Percentiles rank a stretch among this genome's conserved stretches.
Conservation (phyloP, 1,284 basidiomycete species). For the Ceratobasidium sp. region DNA sequence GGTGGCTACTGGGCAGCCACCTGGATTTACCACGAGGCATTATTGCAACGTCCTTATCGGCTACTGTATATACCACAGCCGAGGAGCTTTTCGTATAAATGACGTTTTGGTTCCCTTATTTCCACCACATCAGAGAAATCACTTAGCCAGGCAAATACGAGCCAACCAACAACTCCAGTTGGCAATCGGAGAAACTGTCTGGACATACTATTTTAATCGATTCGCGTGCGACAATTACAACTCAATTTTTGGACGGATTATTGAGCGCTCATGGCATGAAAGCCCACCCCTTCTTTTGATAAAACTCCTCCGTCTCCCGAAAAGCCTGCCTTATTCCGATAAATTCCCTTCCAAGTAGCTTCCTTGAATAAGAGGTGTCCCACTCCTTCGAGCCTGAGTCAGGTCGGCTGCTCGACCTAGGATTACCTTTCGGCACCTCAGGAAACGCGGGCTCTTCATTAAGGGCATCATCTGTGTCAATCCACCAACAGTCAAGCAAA, state of each 20-base stretch:
- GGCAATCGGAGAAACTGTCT: too few species aligned
- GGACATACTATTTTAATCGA: too few species aligned
- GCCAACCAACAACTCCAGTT: too few species aligned
- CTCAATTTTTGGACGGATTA: background rate
- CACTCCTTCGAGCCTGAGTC: constrained; percentile 20
- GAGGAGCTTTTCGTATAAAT: too few species aligned
- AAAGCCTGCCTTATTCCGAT: constrained; percentile 29
- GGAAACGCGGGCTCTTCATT: constrained; percentile 31
- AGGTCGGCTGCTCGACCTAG: constrained; percentile 3
- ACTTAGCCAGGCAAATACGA: too few species aligned
- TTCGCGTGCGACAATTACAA: background rate
- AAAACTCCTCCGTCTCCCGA: constrained; percentile 28
- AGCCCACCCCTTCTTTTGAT: constrained; percentile 20
- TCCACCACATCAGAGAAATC: too few species aligned
- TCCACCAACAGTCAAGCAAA: background rate
- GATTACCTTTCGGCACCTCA: constrained; percentile 41
- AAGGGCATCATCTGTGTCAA: constrained; percentile 11
- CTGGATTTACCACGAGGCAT: too few species aligned
- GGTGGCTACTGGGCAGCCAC: too few species aligned
- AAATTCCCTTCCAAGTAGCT: constrained; percentile 30
- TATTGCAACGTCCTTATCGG: too few species aligned
- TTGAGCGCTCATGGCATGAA: background rate
- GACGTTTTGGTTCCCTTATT: too few species aligned
- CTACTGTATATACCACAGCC: too few species aligned
- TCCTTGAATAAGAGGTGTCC: constrained; percentile 6